A percentile compares a stretch with the other conserved stretches of the same genome.
phyloP scores from a whole-genome alignment of 1,284 basidiomycete genomes.

The Microstroma glucosiphilum region DNA sequence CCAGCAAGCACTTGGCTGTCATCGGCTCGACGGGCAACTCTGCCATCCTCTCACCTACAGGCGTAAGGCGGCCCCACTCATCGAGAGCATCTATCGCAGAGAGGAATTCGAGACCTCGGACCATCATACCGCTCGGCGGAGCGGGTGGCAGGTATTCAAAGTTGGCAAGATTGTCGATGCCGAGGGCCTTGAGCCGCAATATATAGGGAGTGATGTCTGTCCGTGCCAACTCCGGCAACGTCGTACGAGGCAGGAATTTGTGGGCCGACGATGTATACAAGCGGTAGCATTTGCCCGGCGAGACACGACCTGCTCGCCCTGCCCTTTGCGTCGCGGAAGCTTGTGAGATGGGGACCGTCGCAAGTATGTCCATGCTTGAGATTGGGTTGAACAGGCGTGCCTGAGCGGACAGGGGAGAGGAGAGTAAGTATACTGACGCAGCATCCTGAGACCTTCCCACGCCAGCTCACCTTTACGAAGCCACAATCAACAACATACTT shows the following conservation, averaged over 20 bases:
- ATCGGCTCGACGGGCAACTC: slow-evolving; percentile 59
- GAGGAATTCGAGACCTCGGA: slow-evolving; percentile 69
- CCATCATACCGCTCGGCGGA: slow-evolving; percentile 77
- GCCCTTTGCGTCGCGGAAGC: slow-evolving; percentile 52
- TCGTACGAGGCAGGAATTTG: slow-evolving; percentile 60
- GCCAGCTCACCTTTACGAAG: slow-evolving; percentile 71
- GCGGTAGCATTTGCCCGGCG: slow-evolving; percentile 84
- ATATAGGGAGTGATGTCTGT: slow-evolving; percentile 81
- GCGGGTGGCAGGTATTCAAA: slow-evolving; percentile 82
- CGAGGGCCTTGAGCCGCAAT: slow-evolving; percentile 84
- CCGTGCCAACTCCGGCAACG: slow-evolving; percentile 80
- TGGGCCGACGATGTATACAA: slow-evolving; percentile 70
- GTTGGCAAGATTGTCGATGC: slow-evolving; percentile 69
- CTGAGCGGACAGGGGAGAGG: neutral
- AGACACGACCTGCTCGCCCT: slow-evolving; percentile 54
- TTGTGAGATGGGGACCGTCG: slow-evolving; percentile 47
- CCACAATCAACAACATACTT: slow-evolving; percentile 92
- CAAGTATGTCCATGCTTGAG: slow-evolving; percentile 49
- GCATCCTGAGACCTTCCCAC: slow-evolving; percentile 16
- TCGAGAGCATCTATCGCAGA: slow-evolving; percentile 56
- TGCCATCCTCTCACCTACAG: slow-evolving; percentile 57
- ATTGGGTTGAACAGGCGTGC: slow-evolving; percentile 38
- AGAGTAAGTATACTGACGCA: neutral
- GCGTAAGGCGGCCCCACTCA: slow-evolving; percentile 55
- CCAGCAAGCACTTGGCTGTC: slow-evolving; percentile 65